Evolutionary conservation across 1,139 yeast species (phyloP).

Genomic region (Dujonia santamariae): DNA sequence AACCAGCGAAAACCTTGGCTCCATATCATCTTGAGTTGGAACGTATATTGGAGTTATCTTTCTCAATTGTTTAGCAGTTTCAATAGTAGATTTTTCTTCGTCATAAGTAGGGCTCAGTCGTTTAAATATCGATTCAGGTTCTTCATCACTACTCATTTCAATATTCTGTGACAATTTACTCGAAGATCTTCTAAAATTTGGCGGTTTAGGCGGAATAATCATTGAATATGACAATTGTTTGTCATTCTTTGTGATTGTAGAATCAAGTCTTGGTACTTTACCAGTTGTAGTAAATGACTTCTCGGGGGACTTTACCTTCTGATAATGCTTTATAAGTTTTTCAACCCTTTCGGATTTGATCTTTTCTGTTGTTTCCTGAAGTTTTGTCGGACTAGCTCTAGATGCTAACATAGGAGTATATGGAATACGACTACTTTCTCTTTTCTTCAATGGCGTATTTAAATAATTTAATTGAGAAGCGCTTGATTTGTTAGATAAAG

Average conservation of each 20-base stretch:
- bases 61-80: conserved; percentile 36
- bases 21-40: conserved; percentile 28
- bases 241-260: background rate
- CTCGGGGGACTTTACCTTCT: conserved; percentile 20
- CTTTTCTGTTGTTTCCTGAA: conserved; percentile 39
- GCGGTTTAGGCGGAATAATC: conserved; percentile 30
- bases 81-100: conserved; percentile 22
- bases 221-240: background rate
- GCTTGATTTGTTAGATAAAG: conserved; percentile 28
- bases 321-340: conserved; percentile 34
- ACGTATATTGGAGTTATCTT: conserved; percentile 39
- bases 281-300: background rate
- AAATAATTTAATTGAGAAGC: conserved; percentile 20
- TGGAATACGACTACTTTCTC: conserved; percentile 17
- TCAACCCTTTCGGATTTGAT: conserved; percentile 32
- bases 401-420: conserved; percentile 13
- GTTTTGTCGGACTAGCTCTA: conserved; percentile 34
- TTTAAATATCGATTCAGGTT: conserved; percentile 4
- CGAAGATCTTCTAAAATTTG: conserved; percentile 10
- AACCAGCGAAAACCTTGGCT: conserved; percentile 34
- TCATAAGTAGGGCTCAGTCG: conserved; percentile 10
- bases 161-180: conserved; percentile 1
- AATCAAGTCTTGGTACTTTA: background rate
- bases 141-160: conserved; percentile 4
- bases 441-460: conserved; percentile 34